These are phyloP conservation scores for Gastrodia elata DNA, from an alignment of 106 monocot species.

Conservation along the genomic window DNA sequence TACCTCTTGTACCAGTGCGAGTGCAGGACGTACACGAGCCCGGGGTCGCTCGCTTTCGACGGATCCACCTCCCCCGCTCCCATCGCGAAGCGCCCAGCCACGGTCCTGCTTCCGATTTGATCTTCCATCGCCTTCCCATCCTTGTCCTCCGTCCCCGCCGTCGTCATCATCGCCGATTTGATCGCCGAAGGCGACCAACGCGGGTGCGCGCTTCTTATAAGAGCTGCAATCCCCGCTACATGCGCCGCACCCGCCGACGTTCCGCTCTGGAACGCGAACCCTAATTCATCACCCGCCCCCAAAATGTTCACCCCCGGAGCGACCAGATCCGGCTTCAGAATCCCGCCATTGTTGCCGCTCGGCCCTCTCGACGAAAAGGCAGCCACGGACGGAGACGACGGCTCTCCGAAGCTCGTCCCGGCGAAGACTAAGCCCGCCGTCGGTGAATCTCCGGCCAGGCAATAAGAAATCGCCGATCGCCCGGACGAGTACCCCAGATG, in stretches of 20 bases:
- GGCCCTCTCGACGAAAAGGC: conserved; percentile 42
- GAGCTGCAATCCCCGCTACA: conserved; percentile 42
- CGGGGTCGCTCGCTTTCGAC: conserved; percentile 33
- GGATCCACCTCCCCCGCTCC: conserved; percentile 39
- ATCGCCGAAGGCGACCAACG: conserved; percentile 37
- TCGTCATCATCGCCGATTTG: conserved; percentile 52
- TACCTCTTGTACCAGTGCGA: conserved; percentile 21
- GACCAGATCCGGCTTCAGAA: conserved; percentile 41
- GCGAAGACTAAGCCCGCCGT: conserved; percentile 8
- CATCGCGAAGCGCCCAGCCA: conserved; percentile 26
- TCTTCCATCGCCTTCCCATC: conserved; percentile 12
- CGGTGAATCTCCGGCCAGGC: background rate
- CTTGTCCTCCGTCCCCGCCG: conserved; percentile 18
- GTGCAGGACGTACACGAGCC: conserved; percentile 36
- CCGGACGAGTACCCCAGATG: conserved; percentile 13
- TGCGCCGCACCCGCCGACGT: conserved; percentile 39
- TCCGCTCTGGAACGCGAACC: conserved; percentile 26
- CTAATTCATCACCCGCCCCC: conserved; percentile 19
- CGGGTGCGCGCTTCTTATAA: conserved; percentile 16
- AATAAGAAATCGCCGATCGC: background rate
- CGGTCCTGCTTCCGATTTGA: background rate
- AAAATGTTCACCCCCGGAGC: conserved; percentile 43
- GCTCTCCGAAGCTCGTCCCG: conserved; percentile 10
- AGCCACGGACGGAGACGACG: conserved; percentile 15
- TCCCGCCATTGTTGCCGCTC: conserved; percentile 12